Base-by-base conservation (phyloP, 495 filamentous ascomycete species). In the Penicillium ucsense region DNA sequence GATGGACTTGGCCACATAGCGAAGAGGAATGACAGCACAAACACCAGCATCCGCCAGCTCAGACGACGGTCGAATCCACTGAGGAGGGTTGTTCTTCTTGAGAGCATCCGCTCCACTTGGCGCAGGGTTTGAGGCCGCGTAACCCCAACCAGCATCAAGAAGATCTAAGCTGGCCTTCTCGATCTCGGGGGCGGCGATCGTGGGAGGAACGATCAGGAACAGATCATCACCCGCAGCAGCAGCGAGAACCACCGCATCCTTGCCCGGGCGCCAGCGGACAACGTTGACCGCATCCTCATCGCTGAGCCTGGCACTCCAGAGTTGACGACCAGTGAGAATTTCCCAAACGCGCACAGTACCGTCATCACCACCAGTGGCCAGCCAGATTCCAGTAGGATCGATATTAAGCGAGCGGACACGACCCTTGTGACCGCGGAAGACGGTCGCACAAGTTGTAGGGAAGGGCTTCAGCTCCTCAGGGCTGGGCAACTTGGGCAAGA, bases 351-450 rank as follows among this genome's bases (percentile, higher is more conserved):
- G 77, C 8, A 94, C 87, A 5, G 84, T 91, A 10, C 91, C 94
- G 57, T 98, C 92, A 53, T 97, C 91, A 11, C 94, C 94, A 53
- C 90, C 92, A 50, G 84, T 94, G 4, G 94, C 92, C 29, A 94
- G 61, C 79, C 80, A 89, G 35, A 78, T 68, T 27, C 88, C 88
- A 12, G 75, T 75, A 3, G 88, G 86, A 63, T 91, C 85, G 41
- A 97, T 75, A 3, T 82, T 72, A 32, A 95, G 74, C 45, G 84
- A 85, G 40, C 92, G 79, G 45, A 97, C 89, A 46, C 89, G 80
- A 27, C 94, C 94, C 54, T 86, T 83, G 61, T 97, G 92, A 8
- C 92, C 92, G 43, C 79, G 68, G 71, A 88, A 96, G 9, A 94
- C 73, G 1, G 86, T 86, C 20, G 86, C 83, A 47, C 84, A 89